A percentile compares a stretch with the other conserved stretches of the same genome.
phyloP scores from a whole-genome alignment of 805 yeast species.

The Kregervanrija pseudodelftensis region DNA sequence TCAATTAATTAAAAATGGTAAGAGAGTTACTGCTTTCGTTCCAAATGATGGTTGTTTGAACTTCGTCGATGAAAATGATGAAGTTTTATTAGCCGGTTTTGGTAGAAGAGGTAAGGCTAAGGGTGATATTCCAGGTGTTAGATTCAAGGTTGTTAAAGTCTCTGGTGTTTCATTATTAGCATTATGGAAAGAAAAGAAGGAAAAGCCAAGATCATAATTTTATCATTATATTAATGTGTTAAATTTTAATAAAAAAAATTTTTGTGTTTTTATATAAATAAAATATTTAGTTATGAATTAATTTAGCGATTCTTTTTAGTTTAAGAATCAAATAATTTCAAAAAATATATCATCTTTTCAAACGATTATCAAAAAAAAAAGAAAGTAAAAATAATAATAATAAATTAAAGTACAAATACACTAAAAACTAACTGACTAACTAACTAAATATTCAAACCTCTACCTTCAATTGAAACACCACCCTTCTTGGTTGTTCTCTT shows the following conservation, averaged over 20 bases:
- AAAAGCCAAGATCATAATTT: constrained; percentile 97
- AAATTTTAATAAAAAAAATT: neutral
- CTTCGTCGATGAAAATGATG: constrained; percentile 99
- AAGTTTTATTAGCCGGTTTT: constrained; percentile 99
- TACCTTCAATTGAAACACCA: constrained; percentile 78
- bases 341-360: too few relatives aligned
- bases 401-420: neutral
- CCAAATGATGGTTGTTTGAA: constrained; percentile 99
- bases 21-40: constrained; percentile 99
- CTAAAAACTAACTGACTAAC: neutral
- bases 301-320: neutral
- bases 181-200: constrained; percentile 99
- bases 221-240: constrained; percentile 1
- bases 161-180: constrained; percentile 99
- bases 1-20: constrained; percentile 99
- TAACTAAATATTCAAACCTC: constrained; percentile 29
- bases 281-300: neutral
- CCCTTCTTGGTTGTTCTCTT: constrained; percentile 49
- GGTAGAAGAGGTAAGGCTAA: constrained; percentile 99
- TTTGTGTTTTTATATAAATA: neutral
- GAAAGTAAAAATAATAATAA: neutral
- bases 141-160: constrained; percentile 99
- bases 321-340: neutral
- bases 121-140: constrained; percentile 99
- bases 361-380: too few relatives aligned